Evolutionary conservation across 371 early-diverging fungal species (phyloP).

Genomic region (Circinella minor): DNA sequence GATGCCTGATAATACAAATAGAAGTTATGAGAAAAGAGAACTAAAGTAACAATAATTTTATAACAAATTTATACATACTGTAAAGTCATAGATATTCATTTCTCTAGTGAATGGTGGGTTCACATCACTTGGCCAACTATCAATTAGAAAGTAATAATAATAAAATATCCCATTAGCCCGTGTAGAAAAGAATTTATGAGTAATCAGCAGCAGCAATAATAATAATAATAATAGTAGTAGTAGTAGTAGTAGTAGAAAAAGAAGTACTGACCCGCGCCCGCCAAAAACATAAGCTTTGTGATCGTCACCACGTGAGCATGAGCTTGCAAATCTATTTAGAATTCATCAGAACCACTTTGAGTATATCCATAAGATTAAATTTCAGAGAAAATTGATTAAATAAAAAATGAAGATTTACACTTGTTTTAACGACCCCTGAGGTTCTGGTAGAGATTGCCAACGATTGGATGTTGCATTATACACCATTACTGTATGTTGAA

Average conservation of each 20-base stretch:
- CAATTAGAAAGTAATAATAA: neutral
- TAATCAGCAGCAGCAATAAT: neutral
- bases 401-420: neutral
- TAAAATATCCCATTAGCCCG: neutral
- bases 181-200: neutral
- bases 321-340: neutral
- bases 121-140: neutral
- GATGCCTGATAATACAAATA: neutral
- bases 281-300: slow-evolving; percentile 1
- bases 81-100: neutral
- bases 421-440: neutral
- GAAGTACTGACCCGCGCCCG: neutral
- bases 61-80: neutral
- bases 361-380: too few species aligned
- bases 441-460: neutral
- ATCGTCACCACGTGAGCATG: neutral
- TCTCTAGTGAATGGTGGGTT: neutral
- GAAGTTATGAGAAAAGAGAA: neutral
- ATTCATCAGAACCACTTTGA: neutral
- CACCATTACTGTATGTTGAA: neutral
- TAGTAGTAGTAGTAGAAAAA: neutral
- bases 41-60: neutral
- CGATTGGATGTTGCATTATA: neutral
- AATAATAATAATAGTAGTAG: neutral
- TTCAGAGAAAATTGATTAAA: neutral